A percentile compares a stretch with the other conserved stretches of the same genome.
These are phyloP conservation scores for Russula lepida DNA, from an alignment of 768 basidiomycete genomes.

Conservation along the genomic window DNA sequence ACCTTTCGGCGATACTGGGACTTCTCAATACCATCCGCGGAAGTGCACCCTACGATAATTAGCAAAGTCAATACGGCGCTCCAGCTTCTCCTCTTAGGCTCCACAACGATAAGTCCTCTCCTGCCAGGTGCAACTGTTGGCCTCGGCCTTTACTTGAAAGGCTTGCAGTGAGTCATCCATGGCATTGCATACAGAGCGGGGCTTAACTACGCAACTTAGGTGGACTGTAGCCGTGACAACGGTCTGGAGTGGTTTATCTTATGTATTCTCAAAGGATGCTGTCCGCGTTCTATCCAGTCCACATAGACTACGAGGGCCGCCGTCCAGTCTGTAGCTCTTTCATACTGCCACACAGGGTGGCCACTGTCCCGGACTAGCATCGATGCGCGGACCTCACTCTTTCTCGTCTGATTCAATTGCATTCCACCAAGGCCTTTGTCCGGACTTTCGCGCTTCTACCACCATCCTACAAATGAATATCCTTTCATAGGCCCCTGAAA, in stretches of 20 bases:
- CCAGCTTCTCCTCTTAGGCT: slow-evolving; percentile 86
- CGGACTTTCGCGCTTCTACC: background rate
- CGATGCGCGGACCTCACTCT: background rate
- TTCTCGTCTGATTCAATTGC: background rate
- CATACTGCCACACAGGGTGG: background rate
- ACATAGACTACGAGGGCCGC: background rate
- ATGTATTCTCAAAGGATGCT: slow-evolving; percentile 67
- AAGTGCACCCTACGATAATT: slow-evolving; percentile 87
- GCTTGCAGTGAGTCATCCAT: slow-evolving; percentile 28
- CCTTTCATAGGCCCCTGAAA: background rate
- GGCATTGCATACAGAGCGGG: background rate
- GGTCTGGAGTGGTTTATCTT: slow-evolving; percentile 83
- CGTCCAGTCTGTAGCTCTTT: background rate
- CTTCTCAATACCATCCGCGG: slow-evolving; percentile 89
- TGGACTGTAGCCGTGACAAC: slow-evolving; percentile 86
- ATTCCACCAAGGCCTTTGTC: background rate
- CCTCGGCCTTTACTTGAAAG: slow-evolving; percentile 65
- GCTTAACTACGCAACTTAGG: slow-evolving; percentile 34
- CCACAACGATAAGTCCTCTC: slow-evolving; percentile 78
- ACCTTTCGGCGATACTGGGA: slow-evolving; percentile 93
- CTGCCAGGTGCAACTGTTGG: slow-evolving; percentile 50
- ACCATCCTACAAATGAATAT: background rate
- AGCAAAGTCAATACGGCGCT: slow-evolving; percentile 95
- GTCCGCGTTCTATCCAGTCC: slow-evolving; percentile 41
- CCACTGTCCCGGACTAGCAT: background rate